A percentile compares a stretch with the other conserved stretches of the same genome.
Evolutionary conservation across 805 yeast genomes (phyloP).

Genomic region (Sugiyamaella marilandica): DNA sequence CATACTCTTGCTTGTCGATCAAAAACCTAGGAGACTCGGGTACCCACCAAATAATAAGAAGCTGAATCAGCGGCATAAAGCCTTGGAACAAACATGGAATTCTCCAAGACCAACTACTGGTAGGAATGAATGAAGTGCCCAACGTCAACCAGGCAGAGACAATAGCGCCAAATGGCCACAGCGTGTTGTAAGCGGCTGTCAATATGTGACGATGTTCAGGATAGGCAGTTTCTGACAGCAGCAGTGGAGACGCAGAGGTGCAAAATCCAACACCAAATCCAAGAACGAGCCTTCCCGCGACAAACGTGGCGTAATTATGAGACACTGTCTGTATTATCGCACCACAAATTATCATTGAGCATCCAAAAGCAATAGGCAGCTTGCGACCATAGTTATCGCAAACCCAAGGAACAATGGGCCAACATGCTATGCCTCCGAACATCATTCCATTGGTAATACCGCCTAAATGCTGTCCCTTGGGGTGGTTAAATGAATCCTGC

Average conservation of each 20-base stretch:
- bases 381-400: conserved; percentile 65
- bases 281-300: conserved; percentile 64
- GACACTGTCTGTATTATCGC: conserved; percentile 43
- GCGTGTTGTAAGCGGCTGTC: conserved; percentile 63
- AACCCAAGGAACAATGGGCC: conserved; percentile 50
- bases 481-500: conserved; percentile 13
- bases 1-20: conserved; percentile 57
- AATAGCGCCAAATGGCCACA: conserved; percentile 65
- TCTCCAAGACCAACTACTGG: conserved; percentile 53
- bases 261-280: conserved; percentile 72
- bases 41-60: conserved; percentile 43
- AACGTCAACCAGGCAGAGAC: conserved; percentile 72
- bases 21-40: conserved; percentile 87
- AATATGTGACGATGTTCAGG: conserved; percentile 46
- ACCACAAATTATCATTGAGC: conserved; percentile 52
- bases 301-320: conserved; percentile 54
- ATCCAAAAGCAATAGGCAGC: conserved; percentile 48
- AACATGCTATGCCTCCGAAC: conserved; percentile 68
- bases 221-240: conserved; percentile 4
- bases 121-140: conserved; percentile 48
- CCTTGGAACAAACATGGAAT: conserved; percentile 69
- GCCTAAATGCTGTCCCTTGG: conserved; percentile 16
- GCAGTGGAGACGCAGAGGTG: conserved; percentile 35
- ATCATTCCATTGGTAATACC: conserved; percentile 18
- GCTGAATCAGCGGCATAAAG: conserved; percentile 55